Evolutionary conservation across 2,329 filamentous ascomycete species (phyloP).

Genomic region (Trichoderma afroharzianum): DNA sequence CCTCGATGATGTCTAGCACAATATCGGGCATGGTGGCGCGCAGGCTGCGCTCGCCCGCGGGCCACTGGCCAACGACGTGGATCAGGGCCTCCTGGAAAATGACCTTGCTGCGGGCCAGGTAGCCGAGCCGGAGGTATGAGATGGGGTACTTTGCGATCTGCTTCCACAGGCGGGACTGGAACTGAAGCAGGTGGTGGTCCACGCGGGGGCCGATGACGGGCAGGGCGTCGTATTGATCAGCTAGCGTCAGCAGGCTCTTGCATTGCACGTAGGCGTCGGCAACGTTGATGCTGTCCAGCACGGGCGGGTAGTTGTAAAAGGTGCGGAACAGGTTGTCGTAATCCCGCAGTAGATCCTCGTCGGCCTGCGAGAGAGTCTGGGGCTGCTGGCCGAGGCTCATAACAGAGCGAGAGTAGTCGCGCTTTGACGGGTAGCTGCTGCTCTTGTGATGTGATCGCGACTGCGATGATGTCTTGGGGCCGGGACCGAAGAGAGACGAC

Average conservation of each 20-base stretch:
- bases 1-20: conserved; percentile 86
- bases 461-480: conserved; percentile 36
- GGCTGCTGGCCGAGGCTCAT: conserved; percentile 63
- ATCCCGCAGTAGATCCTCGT: conserved; percentile 78
- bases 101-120: conserved; percentile 75
- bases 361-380: conserved; percentile 50
- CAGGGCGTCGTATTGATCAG: conserved; percentile 93
- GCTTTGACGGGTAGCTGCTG: conserved; percentile 43
- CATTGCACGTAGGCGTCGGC: conserved; percentile 91
- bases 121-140: conserved; percentile 85
- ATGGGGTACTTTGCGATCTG: conserved; percentile 96
- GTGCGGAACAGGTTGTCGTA: conserved; percentile 95
- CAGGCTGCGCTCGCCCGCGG: conserved; percentile 71
- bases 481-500: conserved; percentile 33
- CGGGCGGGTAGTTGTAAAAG: conserved; percentile 88
- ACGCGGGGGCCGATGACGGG: conserved; percentile 83
- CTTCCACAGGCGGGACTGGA: conserved; percentile 87
- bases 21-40: conserved; percentile 67
- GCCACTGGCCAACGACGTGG: conserved; percentile 94
- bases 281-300: conserved; percentile 81
- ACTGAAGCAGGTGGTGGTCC: conserved; percentile 90
- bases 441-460: conserved; percentile 34
- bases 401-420: conserved; percentile 80
- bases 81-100: conserved; percentile 86
- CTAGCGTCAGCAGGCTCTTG: conserved; percentile 81